phyloP scores from a whole-genome alignment of 345 rosid species.

The Odontarrhena argentea region DNA sequence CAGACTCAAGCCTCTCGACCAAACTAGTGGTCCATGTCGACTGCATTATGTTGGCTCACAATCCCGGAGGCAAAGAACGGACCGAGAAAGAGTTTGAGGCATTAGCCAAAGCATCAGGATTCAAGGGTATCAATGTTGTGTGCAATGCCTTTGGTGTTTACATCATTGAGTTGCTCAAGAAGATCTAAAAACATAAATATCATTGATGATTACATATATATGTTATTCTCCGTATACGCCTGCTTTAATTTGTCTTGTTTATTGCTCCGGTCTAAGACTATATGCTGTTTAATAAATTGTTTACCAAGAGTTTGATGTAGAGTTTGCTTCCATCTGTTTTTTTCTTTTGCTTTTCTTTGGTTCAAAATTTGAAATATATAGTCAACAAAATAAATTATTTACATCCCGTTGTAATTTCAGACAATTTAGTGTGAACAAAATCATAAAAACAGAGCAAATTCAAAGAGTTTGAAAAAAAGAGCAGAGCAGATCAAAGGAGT shows the following conservation, averaged over 20 bases:
- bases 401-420: too few relatives aligned
- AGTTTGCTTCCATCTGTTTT: constrained; percentile 13
- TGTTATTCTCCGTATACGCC: not conserved
- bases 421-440: too few relatives aligned
- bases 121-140: constrained; percentile 61
- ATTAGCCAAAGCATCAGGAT: constrained; percentile 75
- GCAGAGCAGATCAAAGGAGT: too few relatives aligned
- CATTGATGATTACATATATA: not conserved
- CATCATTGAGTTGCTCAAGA: constrained; percentile 78
- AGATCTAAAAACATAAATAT: constrained; percentile 6
- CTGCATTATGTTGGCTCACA: constrained; percentile 88
- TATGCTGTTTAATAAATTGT: constrained; percentile 27
- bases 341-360: too few relatives aligned
- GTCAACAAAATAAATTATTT: too few relatives aligned
- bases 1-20: constrained; percentile 67
- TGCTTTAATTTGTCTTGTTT: not conserved
- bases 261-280: not conserved
- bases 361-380: too few relatives aligned
- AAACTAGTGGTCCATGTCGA: constrained; percentile 74
- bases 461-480: too few relatives aligned
- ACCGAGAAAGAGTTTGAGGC: constrained; percentile 77
- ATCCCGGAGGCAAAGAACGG: constrained; percentile 95
- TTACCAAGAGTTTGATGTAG: not conserved
- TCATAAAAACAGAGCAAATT: too few relatives aligned
- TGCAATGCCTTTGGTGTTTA: constrained; percentile 62